These are phyloP conservation scores for Saksenaea oblongispora DNA, from an alignment of 371 early-diverging fungal species.

Conservation along the genomic window DNA sequence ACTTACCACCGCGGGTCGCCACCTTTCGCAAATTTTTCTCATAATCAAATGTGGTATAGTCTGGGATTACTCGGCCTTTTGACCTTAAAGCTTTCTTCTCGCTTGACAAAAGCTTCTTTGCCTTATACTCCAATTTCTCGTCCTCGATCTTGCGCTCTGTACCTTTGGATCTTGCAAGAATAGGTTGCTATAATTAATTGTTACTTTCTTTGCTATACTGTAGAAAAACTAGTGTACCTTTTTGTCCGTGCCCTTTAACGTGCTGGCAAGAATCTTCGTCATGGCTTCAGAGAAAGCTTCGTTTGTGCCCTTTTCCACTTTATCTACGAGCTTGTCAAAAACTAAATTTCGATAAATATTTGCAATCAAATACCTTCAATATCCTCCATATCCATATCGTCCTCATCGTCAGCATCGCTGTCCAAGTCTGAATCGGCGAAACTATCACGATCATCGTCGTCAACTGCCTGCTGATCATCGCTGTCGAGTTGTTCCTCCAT, in stretches of 20 bases:
- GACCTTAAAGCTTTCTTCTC: slow-evolving; percentile 66
- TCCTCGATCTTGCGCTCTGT: slow-evolving; percentile 75
- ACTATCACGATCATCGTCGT: slow-evolving; percentile 6
- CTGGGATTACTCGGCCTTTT: slow-evolving; percentile 69
- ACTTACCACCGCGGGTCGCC: slow-evolving; percentile 81
- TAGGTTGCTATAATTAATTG: slow-evolving; percentile 53
- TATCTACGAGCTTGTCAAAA: slow-evolving; percentile 14
- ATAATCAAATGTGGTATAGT: slow-evolving; percentile 67
- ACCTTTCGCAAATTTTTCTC: slow-evolving; percentile 83
- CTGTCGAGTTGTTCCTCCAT: neutral
- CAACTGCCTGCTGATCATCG: neutral
- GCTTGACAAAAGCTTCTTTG: slow-evolving; percentile 63
- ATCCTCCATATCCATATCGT: slow-evolving; percentile 23
- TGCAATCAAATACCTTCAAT: slow-evolving; percentile 10
- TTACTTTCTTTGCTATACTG: neutral
- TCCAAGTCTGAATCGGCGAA: slow-evolving; percentile 22
- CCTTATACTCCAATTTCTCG: slow-evolving; percentile 76
- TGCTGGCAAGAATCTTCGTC: slow-evolving; percentile 67
- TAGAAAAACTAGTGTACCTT: slow-evolving; percentile 19
- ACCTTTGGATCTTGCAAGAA: slow-evolving; percentile 73
- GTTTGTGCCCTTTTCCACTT: slow-evolving; percentile 47
- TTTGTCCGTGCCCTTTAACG: slow-evolving; percentile 50
- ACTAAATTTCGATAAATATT: neutral
- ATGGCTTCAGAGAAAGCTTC: slow-evolving; percentile 66
- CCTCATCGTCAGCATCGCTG: slow-evolving; percentile 24